Conservation (phyloP, 1,139 yeast genomes). For the Pichia sp. region DNA sequence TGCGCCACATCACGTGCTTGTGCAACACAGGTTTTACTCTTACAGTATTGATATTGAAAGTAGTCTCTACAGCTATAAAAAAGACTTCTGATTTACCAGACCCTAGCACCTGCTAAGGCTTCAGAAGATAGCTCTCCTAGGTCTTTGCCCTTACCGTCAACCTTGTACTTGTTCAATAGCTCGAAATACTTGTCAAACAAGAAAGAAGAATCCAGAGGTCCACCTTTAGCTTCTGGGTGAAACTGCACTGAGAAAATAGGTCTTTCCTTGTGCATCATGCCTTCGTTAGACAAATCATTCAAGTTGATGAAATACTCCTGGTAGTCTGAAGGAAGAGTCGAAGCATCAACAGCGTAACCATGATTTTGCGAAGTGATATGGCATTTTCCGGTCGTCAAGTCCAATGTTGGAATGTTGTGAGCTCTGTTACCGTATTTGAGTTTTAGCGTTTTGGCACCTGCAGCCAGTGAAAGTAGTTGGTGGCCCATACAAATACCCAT, state of each 20-base stretch:
- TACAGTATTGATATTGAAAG: not conserved
- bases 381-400: slow-evolving; percentile 83
- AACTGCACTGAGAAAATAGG: slow-evolving; percentile 96
- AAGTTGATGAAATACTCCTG: slow-evolving; percentile 83
- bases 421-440: slow-evolving; percentile 98
- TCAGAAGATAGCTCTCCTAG: slow-evolving; percentile 65
- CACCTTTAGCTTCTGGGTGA: slow-evolving; percentile 99
- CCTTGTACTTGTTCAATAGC: slow-evolving; percentile 59
- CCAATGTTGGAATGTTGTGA: slow-evolving; percentile 95
- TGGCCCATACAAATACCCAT: slow-evolving; percentile 98
- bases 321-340: slow-evolving; percentile 74
- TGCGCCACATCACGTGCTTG: not conserved
- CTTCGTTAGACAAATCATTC: slow-evolving; percentile 95
- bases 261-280: slow-evolving; percentile 80
- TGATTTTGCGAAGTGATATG: slow-evolving; percentile 98
- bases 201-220: slow-evolving; percentile 88
- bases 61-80: not conserved
- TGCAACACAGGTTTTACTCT: not conserved
- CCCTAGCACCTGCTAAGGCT: slow-evolving; percentile 83
- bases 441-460: slow-evolving; percentile 89
- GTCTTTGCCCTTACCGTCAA: slow-evolving; percentile 33
- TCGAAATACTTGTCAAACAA: slow-evolving; percentile 86
- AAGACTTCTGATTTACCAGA: slow-evolving; percentile 32
- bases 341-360: slow-evolving; percentile 92
- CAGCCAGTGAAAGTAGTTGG: slow-evolving; percentile 89